Percentiles rank a stretch among this genome's conserved stretches.
phyloP scores from a whole-genome alignment of 23 red algal genomes.

The Cyanidioschyzon merolae region DNA sequence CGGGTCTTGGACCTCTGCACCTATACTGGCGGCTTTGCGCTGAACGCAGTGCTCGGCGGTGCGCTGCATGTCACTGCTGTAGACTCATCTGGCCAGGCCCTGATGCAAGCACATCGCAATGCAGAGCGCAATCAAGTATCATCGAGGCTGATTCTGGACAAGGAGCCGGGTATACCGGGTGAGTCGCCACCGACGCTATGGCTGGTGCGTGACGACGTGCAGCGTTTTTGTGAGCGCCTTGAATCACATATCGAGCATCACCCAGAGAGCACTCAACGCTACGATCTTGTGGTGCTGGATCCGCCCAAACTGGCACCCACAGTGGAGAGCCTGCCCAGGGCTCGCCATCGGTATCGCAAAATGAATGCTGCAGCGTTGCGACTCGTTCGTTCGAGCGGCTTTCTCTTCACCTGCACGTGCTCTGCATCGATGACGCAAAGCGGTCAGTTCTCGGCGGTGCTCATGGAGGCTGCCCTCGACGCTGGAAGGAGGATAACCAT shows the following conservation, averaged over 20 bases:
- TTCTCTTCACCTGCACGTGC: constrained; percentile 41
- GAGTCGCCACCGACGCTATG: neutral
- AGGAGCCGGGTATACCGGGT: neutral
- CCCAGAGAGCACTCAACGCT: neutral
- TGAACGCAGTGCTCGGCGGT: constrained; percentile 29
- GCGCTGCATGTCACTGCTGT: constrained; percentile 23
- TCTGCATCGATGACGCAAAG: constrained; percentile 32
- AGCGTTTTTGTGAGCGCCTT: constrained; percentile 12
- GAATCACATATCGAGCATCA: neutral
- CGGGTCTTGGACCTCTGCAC: constrained; percentile 39
- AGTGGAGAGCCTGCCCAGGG: constrained; percentile 14
- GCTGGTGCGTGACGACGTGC: constrained; percentile 34
- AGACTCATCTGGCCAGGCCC: constrained; percentile 24
- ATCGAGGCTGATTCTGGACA: neutral
- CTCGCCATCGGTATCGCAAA: constrained; percentile 24
- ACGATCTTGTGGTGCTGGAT: constrained; percentile 37
- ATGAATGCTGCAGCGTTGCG: constrained; percentile 32
- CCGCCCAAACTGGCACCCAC: constrained; percentile 48
- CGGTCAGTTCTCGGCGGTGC: constrained; percentile 18
- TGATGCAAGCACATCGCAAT: constrained; percentile 24
- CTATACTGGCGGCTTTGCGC: constrained; percentile 47
- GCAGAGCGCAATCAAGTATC: constrained; percentile 26
- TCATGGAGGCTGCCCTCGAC: constrained; percentile 17
- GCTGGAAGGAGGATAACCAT: constrained; percentile 32
- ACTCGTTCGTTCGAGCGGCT: constrained; percentile 11